Conservation (phyloP, 306 rosid genomes). For the Sindora glabra region DNA sequence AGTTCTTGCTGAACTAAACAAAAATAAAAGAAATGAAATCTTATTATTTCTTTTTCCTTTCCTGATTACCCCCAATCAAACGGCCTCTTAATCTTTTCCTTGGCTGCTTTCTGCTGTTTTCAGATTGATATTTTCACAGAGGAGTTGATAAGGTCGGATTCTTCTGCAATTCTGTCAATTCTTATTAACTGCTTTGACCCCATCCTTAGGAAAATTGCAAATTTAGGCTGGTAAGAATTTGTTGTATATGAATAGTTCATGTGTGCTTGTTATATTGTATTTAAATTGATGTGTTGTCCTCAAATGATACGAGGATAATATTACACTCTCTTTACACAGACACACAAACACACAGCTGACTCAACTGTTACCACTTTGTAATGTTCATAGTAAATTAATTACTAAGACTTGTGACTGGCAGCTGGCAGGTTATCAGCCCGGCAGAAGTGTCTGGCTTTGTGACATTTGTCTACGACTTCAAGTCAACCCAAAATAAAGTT, state of each 20-base stretch:
- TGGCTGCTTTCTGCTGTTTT: not conserved
- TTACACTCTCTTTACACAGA: not conserved
- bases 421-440: slow-evolving; percentile 36
- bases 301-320: not conserved
- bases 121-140: slow-evolving; percentile 28
- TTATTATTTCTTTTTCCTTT: too few species aligned
- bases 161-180: slow-evolving; percentile 16
- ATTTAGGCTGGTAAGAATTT: slow-evolving; percentile 23
- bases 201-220: slow-evolving; percentile 18
- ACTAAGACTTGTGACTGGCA: not conserved
- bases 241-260: not conserved
- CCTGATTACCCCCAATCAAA: too few species aligned
- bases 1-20: too few species aligned
- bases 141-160: slow-evolving; percentile 27
- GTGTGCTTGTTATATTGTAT: not conserved
- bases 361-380: not conserved
- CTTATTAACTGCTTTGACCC: slow-evolving; percentile 25
- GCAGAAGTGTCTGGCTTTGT: slow-evolving; percentile 28
- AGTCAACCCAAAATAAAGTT: slow-evolving; percentile 12
- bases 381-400: not conserved
- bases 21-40: too few species aligned
- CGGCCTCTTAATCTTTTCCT: too few species aligned
- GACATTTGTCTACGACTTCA: slow-evolving; percentile 14
- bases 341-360: too few species aligned
- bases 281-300: not conserved